These are phyloP conservation scores for Ophiostoma quercus DNA, from an alignment of 2,329 filamentous ascomycete genomes.

Conservation along the genomic window DNA sequence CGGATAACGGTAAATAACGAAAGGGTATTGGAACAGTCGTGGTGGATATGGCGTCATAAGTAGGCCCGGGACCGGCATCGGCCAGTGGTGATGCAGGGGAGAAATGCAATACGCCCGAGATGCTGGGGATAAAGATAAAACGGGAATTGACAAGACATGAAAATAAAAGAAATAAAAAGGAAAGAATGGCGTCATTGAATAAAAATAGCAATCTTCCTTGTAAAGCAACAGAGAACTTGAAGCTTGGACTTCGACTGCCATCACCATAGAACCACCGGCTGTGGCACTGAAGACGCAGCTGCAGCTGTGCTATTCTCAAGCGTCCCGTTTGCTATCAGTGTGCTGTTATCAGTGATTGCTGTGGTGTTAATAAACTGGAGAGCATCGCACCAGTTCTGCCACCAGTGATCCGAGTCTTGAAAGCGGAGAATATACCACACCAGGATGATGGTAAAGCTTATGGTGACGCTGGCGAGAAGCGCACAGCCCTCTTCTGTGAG, in stretches of 20 bases:
- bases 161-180: neutral
- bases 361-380: conserved; percentile 8
- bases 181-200: neutral
- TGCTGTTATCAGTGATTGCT: neutral
- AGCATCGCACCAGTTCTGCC: conserved; percentile 20
- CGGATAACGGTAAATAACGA: neutral
- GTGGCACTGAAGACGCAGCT: neutral
- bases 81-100: neutral
- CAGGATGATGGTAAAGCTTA: neutral
- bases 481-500: neutral
- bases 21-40: neutral
- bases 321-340: neutral
- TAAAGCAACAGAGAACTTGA: neutral
- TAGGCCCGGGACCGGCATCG: conserved; percentile 4
- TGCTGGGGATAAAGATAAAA: neutral
- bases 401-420: conserved; percentile 16
- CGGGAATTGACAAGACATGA: neutral
- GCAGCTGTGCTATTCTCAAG: neutral
- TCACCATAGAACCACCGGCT: neutral
- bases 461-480: neutral
- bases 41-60: conserved; percentile 12
- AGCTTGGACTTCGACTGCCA: neutral
- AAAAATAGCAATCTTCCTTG: neutral
- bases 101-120: neutral
- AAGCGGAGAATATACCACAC: conserved; percentile 21